Percentiles rank a stretch among this genome's conserved stretches.
phyloP scores from a whole-genome alignment of 2,329 filamentous ascomycete genomes.

The Xylariaceae sp. region DNA sequence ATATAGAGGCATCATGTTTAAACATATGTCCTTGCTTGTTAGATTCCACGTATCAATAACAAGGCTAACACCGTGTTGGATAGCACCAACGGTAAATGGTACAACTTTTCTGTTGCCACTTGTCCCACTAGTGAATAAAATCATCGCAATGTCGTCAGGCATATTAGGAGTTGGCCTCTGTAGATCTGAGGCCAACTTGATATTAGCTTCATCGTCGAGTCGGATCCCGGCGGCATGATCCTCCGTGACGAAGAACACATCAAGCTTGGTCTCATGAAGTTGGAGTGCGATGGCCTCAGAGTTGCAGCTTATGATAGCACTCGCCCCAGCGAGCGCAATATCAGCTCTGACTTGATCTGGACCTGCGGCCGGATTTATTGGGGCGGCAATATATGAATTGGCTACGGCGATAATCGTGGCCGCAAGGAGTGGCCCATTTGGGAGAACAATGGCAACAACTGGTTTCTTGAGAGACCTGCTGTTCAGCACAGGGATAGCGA shows the following conservation, averaged over 20 bases:
- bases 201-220: conserved; percentile 25
- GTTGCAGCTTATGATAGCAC: conserved; percentile 52
- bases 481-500: conserved; percentile 39
- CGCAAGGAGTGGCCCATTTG: conserved; percentile 60
- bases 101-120: conserved; percentile 65
- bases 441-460: conserved; percentile 56
- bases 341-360: conserved; percentile 58
- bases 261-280: conserved; percentile 44
- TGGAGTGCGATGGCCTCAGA: conserved; percentile 49
- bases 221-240: conserved; percentile 45
- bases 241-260: conserved; percentile 48
- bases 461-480: conserved; percentile 42
- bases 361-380: conserved; percentile 56
- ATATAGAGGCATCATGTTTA: conserved; percentile 66
- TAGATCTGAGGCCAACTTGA: background rate
- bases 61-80: conserved; percentile 56
- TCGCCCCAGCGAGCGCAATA: conserved; percentile 53
- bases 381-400: conserved; percentile 57
- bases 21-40: conserved; percentile 52
- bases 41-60: conserved; percentile 61
- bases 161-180: conserved; percentile 43
- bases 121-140: conserved; percentile 64
- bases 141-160: conserved; percentile 54
- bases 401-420: conserved; percentile 55
- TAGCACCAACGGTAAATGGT: conserved; percentile 56